Evolutionary conservation across 2,329 filamentous ascomycete species (phyloP).

Genomic region (Calonectria hongkongensis): DNA sequence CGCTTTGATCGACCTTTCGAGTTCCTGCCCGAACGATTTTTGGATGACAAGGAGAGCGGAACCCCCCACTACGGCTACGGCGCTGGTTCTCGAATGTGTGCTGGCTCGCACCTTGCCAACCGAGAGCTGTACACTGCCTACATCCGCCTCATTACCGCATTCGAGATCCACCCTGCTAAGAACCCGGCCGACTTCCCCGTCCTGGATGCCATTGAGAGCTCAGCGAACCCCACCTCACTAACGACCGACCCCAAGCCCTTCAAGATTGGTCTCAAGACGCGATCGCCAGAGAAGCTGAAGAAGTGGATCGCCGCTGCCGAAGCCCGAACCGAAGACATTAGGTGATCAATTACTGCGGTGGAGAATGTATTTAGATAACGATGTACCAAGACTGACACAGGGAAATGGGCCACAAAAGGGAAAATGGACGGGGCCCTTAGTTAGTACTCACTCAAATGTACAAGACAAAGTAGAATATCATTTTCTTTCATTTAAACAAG

Average conservation of each 20-base stretch:
- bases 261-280: conserved; percentile 65
- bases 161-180: conserved; percentile 70
- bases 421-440: not conserved
- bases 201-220: conserved; percentile 75
- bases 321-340: conserved; percentile 67
- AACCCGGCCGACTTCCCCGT: conserved; percentile 69
- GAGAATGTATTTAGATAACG: not conserved
- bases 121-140: conserved; percentile 78
- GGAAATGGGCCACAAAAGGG: not conserved
- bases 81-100: conserved; percentile 78
- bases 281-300: conserved; percentile 66
- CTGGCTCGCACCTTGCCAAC: conserved; percentile 78
- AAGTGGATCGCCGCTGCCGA: conserved; percentile 73
- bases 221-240: conserved; percentile 73
- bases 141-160: conserved; percentile 75
- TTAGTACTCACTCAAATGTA: not conserved
- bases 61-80: conserved; percentile 79
- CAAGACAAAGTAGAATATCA: not conserved
- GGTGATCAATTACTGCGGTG: not conserved
- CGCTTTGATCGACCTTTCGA: conserved; percentile 79
- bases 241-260: conserved; percentile 79
- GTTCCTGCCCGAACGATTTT: conserved; percentile 83
- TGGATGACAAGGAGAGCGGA: conserved; percentile 72
- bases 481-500: no score
- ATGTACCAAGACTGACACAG: not conserved